Evolutionary conservation across 345 rosid species (phyloP).

Genomic region (Ricinus communis): DNA sequence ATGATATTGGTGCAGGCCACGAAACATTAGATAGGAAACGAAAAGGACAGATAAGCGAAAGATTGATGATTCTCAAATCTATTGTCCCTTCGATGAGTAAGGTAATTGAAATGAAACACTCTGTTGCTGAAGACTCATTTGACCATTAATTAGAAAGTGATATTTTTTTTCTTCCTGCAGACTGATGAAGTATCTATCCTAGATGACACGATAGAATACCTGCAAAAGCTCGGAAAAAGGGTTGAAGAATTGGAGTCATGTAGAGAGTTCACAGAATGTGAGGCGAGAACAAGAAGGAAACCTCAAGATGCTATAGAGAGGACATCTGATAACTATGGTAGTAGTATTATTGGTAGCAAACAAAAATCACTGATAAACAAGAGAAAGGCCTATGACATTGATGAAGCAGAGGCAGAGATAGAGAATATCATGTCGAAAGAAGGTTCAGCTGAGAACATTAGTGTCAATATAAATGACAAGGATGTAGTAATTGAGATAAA

Average conservation of each 20-base stretch:
- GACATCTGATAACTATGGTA: conserved; percentile 56
- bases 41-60: conserved; percentile 52
- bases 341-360: conserved; percentile 19
- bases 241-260: conserved; percentile 64
- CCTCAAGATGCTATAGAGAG: conserved; percentile 54
- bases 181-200: conserved; percentile 67
- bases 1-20: conserved; percentile 42
- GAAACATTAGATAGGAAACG: conserved; percentile 47
- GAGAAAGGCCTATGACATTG: conserved; percentile 54
- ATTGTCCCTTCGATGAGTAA: conserved; percentile 64
- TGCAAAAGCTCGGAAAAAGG: conserved; percentile 65
- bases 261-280: conserved; percentile 36
- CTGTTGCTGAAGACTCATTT: not conserved
- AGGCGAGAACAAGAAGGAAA: conserved; percentile 41
- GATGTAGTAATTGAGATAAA: conserved; percentile 64
- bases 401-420: conserved; percentile 34
- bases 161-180: conserved; percentile 39
- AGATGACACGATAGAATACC: conserved; percentile 73
- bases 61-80: conserved; percentile 59
- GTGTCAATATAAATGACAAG: conserved; percentile 42
- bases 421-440: conserved; percentile 37
- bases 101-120: conserved; percentile 43
- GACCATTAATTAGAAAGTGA: not conserved
- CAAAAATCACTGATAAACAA: conserved; percentile 40
- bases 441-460: conserved; percentile 36